These are phyloP conservation scores for Aspergillaceae sp. DNA, from an alignment of 2,329 filamentous ascomycete species.

Conservation along the genomic window DNA sequence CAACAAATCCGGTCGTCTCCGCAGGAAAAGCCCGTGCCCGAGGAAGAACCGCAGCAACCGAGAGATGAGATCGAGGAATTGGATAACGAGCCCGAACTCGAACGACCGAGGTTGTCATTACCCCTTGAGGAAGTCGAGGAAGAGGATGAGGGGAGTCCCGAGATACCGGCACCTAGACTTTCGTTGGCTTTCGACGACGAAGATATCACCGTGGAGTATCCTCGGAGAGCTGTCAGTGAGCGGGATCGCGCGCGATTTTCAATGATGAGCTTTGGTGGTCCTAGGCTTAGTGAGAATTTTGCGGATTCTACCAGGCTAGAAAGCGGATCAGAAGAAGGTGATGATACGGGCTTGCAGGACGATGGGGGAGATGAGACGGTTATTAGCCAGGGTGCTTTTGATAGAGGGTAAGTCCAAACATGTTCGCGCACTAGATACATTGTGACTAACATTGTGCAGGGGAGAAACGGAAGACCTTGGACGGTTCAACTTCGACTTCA, in stretches of 20 bases:
- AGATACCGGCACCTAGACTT: conserved; percentile 29
- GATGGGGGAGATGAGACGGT: conserved; percentile 32
- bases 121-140: conserved; percentile 41
- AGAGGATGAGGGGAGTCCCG: conserved; percentile 33
- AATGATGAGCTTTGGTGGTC: conserved; percentile 36
- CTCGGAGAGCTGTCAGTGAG: conserved; percentile 32
- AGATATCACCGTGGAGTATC: conserved; percentile 38
- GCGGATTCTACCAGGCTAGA: conserved; percentile 40
- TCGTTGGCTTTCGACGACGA: conserved; percentile 40
- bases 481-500: conserved; percentile 34
- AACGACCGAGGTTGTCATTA: conserved; percentile 34
- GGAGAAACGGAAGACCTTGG: conserved; percentile 38
- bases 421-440: background rate
- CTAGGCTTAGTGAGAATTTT: conserved; percentile 44
- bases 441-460: conserved; percentile 13
- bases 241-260: conserved; percentile 31
- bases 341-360: conserved; percentile 31
- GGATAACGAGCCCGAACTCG: conserved; percentile 40
- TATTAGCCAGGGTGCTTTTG: conserved; percentile 31
- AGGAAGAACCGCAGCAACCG: conserved; percentile 10
- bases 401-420: conserved; percentile 25
- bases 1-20: conserved; percentile 42
- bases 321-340: conserved; percentile 32
- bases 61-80: conserved; percentile 37
- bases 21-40: conserved; percentile 19